phyloP scores from a whole-genome alignment of 495 filamentous ascomycete genomes.

The Bryoglossum gracile region DNA sequence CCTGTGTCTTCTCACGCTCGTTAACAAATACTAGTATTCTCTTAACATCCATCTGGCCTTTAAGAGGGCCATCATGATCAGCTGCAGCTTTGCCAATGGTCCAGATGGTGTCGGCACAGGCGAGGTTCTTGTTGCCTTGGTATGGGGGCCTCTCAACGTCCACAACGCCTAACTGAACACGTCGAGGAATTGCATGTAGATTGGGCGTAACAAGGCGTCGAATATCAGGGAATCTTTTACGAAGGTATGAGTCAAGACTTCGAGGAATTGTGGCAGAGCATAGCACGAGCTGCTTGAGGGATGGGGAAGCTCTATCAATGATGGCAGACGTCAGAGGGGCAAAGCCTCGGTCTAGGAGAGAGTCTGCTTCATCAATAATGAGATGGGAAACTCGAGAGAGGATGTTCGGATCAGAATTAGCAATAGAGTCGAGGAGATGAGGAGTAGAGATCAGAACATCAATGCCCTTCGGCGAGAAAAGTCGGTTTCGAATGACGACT shows the following conservation, averaged over 20 bases:
- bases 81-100: constrained; percentile 76
- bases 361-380: constrained; percentile 91
- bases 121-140: constrained; percentile 79
- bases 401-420: constrained; percentile 78
- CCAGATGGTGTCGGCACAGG: constrained; percentile 92
- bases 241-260: constrained; percentile 76
- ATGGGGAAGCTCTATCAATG: constrained; percentile 67
- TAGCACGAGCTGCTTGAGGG: constrained; percentile 80
- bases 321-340: constrained; percentile 71
- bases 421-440: constrained; percentile 78
- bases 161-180: constrained; percentile 88
- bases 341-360: constrained; percentile 89
- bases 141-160: constrained; percentile 87
- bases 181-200: constrained; percentile 87
- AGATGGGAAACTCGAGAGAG: constrained; percentile 81
- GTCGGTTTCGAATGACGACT: constrained; percentile 73
- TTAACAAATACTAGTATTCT: constrained; percentile 96
- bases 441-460: constrained; percentile 86
- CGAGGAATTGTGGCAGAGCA: constrained; percentile 95
- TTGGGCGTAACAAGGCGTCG: constrained; percentile 84
- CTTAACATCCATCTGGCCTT: constrained; percentile 54
- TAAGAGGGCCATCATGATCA: constrained; percentile 38
- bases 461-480: constrained; percentile 75
- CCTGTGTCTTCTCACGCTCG: constrained; percentile 79
- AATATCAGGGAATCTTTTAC: constrained; percentile 73